Evolutionary conservation across 2,329 filamentous ascomycete genomes (phyloP).

Genomic region (Neofusicoccum sp.): DNA sequence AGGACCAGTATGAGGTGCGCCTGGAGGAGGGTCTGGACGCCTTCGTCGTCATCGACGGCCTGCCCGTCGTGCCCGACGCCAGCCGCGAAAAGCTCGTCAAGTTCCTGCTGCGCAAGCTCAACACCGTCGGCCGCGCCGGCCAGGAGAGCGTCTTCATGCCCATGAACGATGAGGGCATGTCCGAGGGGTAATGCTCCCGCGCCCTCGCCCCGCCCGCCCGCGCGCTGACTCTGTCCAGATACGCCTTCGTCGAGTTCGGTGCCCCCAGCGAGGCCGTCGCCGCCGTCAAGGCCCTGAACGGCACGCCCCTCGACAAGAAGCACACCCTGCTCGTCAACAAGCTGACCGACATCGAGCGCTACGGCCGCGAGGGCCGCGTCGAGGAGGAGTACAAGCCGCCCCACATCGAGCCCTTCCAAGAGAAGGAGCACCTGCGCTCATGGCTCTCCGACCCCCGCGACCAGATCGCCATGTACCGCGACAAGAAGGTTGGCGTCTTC

Average conservation of each 20-base stretch:
- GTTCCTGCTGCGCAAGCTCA: conserved; percentile 92
- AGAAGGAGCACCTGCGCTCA: conserved; percentile 92
- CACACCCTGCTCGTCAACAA: conserved; percentile 97
- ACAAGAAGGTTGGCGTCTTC: conserved; percentile 88
- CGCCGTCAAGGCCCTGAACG: conserved; percentile 84
- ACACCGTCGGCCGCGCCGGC: conserved; percentile 75
- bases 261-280: conserved; percentile 85
- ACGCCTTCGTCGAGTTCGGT: conserved; percentile 95
- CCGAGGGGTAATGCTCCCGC: conserved; percentile 66
- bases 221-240: conserved; percentile 53
- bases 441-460: conserved; percentile 90
- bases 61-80: conserved; percentile 84
- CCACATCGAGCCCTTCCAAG: conserved; percentile 76
- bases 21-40: conserved; percentile 94
- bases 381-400: conserved; percentile 87
- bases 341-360: conserved; percentile 95
- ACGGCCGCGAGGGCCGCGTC: conserved; percentile 87
- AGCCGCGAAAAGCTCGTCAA: conserved; percentile 94
- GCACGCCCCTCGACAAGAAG: conserved; percentile 89
- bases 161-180: conserved; percentile 80
- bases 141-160: conserved; percentile 95
- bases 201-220: neutral
- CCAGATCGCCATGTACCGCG: conserved; percentile 92
- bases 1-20: conserved; percentile 92
- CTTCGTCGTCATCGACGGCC: conserved; percentile 93